Percentiles rank a stretch among this genome's conserved stretches.
phyloP scores from a whole-genome alignment of 345 rosid species.

The Capsella bursapastoris region DNA sequence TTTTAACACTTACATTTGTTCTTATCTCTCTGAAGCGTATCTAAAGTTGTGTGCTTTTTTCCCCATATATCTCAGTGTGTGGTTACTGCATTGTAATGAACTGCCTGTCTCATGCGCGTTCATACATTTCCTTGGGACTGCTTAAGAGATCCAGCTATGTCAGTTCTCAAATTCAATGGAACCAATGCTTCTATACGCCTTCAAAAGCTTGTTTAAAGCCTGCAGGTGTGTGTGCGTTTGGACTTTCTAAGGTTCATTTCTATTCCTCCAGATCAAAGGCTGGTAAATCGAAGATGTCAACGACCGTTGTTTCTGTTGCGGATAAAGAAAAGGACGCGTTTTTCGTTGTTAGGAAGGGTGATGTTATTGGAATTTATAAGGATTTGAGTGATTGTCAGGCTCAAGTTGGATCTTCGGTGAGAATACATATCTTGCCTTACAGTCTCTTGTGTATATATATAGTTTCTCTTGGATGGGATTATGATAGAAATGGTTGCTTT shows the following conservation, averaged over 20 bases:
- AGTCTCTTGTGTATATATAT: neutral
- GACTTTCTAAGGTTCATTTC: conserved; percentile 52
- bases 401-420: conserved; percentile 86
- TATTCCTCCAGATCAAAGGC: conserved; percentile 55
- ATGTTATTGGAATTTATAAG: conserved; percentile 73
- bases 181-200: conserved; percentile 39
- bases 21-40: neutral
- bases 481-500: neutral
- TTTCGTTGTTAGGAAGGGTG: conserved; percentile 89
- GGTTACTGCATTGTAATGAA: neutral
- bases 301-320: conserved; percentile 40
- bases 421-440: conserved; percentile 15
- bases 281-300: conserved; percentile 35
- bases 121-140: conserved; percentile 53
- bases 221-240: conserved; percentile 35
- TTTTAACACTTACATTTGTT: neutral
- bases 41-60: neutral
- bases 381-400: conserved; percentile 73
- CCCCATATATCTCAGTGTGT: neutral
- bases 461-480: neutral
- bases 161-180: conserved; percentile 37
- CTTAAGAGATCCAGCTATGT: conserved; percentile 50
- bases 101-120: conserved; percentile 55
- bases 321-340: conserved; percentile 68
- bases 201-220: conserved; percentile 39